Evolutionary conservation across 2,329 filamentous ascomycete genomes (phyloP), one percentile per base, ranked within the genome.

Genomic region (Penicillium concentricum): DNA sequence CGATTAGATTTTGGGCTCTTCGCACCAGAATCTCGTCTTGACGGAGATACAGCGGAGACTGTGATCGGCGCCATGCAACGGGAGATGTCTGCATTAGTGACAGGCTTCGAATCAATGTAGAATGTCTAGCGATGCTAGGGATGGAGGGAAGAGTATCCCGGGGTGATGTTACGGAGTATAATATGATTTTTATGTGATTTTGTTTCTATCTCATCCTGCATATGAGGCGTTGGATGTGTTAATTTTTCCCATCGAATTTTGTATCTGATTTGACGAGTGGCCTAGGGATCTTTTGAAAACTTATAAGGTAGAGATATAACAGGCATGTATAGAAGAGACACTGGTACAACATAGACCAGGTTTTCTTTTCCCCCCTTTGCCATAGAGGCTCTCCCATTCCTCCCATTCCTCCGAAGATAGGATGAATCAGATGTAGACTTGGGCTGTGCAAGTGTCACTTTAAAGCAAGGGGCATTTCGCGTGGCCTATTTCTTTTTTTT

Each of bases 1-100:
- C 44, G 45, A 24, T 51, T 67, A 41, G 64, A 67, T 46, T 65
- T 67, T 50, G 64, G 64, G 13, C 51, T 67, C 42, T 67, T 67
- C 35, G 64, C 56, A 5, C 54, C 64, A 8, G 44, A 50, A 13
- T 37, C 51, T 41, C 59, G 62, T 32, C 56, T 67, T 22, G 59
- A 54, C 39, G 22, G 32, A 34, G 41, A 44, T 18, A 59, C 43
- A 34, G 62, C 63, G 12, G 55, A 56, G 38, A 51, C 37, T 10
- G 30, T 63, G 37, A 63, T 67, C 35, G 59, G 43, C 34, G 46
- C 42, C 9, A 51, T 67, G 57, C 54, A 22, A 34, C 52, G 59
- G 32, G 57, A 62, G 46, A 63, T 67, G 56, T 39, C 18, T 8
- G 51, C 49, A 34, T 57, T 66, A 30, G 37, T 47, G 20, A 53